phyloP scores from a whole-genome alignment of 139 green algal species.

The Haematococcus lacustris region DNA sequence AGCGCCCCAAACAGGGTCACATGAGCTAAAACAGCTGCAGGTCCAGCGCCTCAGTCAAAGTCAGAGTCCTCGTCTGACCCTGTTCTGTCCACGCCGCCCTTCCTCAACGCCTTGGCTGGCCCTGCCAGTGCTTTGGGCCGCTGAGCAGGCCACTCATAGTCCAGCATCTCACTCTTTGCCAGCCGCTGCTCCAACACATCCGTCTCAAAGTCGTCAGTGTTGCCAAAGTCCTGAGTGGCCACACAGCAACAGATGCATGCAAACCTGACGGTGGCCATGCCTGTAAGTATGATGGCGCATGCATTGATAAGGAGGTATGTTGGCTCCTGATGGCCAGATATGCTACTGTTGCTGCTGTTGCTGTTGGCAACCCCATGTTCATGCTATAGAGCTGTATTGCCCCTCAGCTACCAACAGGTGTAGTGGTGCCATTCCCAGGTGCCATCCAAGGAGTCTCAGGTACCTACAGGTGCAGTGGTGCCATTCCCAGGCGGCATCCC shows the following conservation, averaged over 20 bases:
- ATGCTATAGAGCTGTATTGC: too few relatives aligned
- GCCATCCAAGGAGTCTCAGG: too few relatives aligned
- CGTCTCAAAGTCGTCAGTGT: conserved; percentile 55
- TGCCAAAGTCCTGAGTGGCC: conserved; percentile 38
- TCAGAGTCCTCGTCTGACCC: conserved; percentile 73
- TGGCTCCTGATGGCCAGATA: neutral
- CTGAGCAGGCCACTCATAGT: conserved; percentile 15
- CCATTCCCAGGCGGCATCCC: too few relatives aligned
- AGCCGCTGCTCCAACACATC: conserved; percentile 45
- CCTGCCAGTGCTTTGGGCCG: conserved; percentile 19
- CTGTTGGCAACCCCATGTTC: too few relatives aligned
- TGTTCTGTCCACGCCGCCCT: conserved; percentile 37
- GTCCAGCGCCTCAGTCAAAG: conserved; percentile 63
- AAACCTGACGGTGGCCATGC: too few relatives aligned
- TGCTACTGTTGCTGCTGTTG: neutral
- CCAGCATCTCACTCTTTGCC: conserved; percentile 30
- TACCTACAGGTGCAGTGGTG: too few relatives aligned
- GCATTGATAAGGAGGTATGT: neutral
- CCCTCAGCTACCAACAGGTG: too few relatives aligned
- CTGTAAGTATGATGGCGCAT: too few relatives aligned
- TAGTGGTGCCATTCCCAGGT: too few relatives aligned
- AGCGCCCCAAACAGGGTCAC: too few relatives aligned
- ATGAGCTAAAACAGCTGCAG: too few relatives aligned
- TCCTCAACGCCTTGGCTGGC: conserved; percentile 24
- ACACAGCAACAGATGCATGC: too few relatives aligned